Percentiles rank a stretch among this genome's conserved stretches.
Conservation (phyloP, 805 yeast genomes). For the Candida incommunis region DNA sequence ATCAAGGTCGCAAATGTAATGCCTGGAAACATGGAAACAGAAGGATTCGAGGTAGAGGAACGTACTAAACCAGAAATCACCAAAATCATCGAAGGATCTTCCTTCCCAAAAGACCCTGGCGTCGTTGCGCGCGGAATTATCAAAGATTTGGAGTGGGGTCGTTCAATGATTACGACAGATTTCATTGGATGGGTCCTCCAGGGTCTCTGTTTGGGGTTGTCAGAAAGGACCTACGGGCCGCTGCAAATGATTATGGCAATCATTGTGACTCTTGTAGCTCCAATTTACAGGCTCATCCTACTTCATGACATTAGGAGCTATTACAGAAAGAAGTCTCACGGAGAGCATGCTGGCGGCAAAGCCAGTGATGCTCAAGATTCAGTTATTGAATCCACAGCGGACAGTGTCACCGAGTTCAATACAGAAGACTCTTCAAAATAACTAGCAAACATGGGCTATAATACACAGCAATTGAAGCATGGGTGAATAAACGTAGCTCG, state of each 20-base stretch:
- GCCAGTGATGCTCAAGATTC: too few species aligned
- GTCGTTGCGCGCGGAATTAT: slow-evolving; percentile 52
- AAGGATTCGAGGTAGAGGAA: slow-evolving; percentile 75
- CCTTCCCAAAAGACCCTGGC: slow-evolving; percentile 51
- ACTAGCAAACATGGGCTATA: too few species aligned
- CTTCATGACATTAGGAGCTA: slow-evolving; percentile 36
- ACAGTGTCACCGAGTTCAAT: too few species aligned
- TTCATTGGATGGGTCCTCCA: slow-evolving; percentile 70
- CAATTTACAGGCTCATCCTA: slow-evolving; percentile 40
- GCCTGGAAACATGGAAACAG: slow-evolving; percentile 85
- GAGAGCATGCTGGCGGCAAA: too few species aligned
- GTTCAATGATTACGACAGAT: slow-evolving; percentile 69
- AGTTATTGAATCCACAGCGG: too few species aligned
- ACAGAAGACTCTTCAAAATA: too few species aligned
- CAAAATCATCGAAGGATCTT: slow-evolving; percentile 70
- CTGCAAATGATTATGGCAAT: slow-evolving; percentile 37
- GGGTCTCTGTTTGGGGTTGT: slow-evolving; percentile 49
- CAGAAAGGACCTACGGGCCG: slow-evolving; percentile 49
- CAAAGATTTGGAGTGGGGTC: slow-evolving; percentile 43
- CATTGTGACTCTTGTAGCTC: slow-evolving; percentile 39
- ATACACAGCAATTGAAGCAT: too few species aligned
- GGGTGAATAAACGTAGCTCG: too few species aligned
- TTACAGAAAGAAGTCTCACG: slow-evolving; percentile 26
- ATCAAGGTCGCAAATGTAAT: slow-evolving; percentile 59
- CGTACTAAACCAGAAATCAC: slow-evolving; percentile 78